phyloP scores from a whole-genome alignment of 371 early-diverging fungal genomes.

The Globomyces sp. region DNA sequence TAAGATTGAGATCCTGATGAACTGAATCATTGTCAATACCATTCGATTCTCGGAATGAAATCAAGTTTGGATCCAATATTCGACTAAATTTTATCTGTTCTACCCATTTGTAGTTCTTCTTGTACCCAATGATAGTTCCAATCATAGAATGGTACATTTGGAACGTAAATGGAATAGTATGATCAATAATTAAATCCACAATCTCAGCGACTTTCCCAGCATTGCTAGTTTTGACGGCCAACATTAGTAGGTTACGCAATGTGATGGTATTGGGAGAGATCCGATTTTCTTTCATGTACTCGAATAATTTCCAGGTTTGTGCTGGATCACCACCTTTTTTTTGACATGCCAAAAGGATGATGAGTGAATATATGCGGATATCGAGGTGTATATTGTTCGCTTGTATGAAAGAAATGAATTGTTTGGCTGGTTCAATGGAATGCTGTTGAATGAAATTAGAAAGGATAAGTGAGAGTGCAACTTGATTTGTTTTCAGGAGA shows the following conservation, averaged over 20 bases:
- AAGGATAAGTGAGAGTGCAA: too few relatives aligned
- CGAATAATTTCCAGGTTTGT: background rate
- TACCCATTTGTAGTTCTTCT: background rate
- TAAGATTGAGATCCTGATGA: too few relatives aligned
- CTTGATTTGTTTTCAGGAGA: too few relatives aligned
- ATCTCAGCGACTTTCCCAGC: background rate
- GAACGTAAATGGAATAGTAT: background rate
- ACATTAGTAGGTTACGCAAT: background rate
- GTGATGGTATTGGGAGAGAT: background rate
- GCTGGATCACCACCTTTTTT: background rate
- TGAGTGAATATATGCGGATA: background rate
- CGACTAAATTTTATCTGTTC: background rate
- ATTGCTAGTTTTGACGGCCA: background rate
- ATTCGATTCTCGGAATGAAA: background rate
- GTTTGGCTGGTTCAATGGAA: background rate
- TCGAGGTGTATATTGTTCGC: background rate
- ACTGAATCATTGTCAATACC: too few relatives aligned
- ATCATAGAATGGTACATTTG: background rate
- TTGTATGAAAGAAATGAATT: background rate
- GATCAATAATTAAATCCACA: conserved; percentile 3
- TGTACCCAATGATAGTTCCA: background rate
- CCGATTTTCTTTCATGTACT: conserved; percentile 1
- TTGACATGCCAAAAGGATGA: background rate
- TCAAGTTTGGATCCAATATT: background rate
- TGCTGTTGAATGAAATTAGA: too few relatives aligned